Evolutionary conservation across 805 yeast species (phyloP).

Genomic region (Lipomyces japonicus): DNA sequence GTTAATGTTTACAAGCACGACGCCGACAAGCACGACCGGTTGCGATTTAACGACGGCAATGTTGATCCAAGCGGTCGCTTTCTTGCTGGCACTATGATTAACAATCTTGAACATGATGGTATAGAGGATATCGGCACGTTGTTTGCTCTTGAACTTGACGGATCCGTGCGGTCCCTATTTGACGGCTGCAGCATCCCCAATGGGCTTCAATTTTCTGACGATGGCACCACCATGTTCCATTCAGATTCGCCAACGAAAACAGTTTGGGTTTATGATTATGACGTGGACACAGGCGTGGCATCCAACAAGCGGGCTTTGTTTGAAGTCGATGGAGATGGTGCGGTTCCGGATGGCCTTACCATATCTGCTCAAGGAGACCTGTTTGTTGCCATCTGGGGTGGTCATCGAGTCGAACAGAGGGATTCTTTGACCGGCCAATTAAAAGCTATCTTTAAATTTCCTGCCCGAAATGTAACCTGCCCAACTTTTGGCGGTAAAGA

Average conservation of each 20-base stretch:
- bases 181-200: slow-evolving; percentile 58
- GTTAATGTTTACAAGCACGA: slow-evolving; percentile 26
- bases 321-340: slow-evolving; percentile 34
- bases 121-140: slow-evolving; percentile 52
- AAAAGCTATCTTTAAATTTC: slow-evolving; percentile 51
- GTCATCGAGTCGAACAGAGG: slow-evolving; percentile 54
- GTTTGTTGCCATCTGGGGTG: slow-evolving; percentile 65
- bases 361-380: slow-evolving; percentile 52
- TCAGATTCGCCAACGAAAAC: slow-evolving; percentile 51
- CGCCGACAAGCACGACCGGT: slow-evolving; percentile 37
- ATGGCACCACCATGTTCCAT: slow-evolving; percentile 45
- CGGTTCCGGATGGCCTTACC: slow-evolving; percentile 78
- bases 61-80: slow-evolving; percentile 73
- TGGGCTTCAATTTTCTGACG: slow-evolving; percentile 58
- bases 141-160: slow-evolving; percentile 42
- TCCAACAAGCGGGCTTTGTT: slow-evolving; percentile 43
- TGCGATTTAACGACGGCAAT: slow-evolving; percentile 78
- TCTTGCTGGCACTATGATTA: slow-evolving; percentile 73
- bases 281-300: slow-evolving; percentile 39
- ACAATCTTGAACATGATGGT: slow-evolving; percentile 40
- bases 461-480: slow-evolving; percentile 60
- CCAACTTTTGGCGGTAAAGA: slow-evolving; percentile 63
- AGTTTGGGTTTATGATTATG: slow-evolving; percentile 49
- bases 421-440: slow-evolving; percentile 47
- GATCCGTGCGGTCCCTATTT: slow-evolving; percentile 36